Base-by-base conservation (phyloP, 2,329 filamentous ascomycete genomes). In the Colletotrichum tamarilloi region DNA sequence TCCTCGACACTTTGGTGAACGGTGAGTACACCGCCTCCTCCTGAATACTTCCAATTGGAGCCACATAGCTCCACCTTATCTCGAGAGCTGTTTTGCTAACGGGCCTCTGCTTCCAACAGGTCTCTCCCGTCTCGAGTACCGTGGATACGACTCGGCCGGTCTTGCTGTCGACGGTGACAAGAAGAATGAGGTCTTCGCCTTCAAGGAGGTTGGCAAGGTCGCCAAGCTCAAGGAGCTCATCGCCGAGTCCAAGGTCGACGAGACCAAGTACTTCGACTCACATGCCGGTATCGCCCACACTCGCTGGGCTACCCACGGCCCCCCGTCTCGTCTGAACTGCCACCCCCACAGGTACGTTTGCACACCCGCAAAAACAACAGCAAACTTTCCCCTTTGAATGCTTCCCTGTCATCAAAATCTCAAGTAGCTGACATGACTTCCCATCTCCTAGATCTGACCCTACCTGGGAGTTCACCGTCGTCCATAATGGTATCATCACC, bases 401-500 rank as follows among this genome's bases (percentile, higher is more conserved):
- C 19, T 24, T 46, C 19, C 35, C 38, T 35, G 22, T 26, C n/a
- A 26, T 28, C 46, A 30, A 71, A 78, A 75, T 67, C 32, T 62
- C 74, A 49, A 49, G 70, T 59, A 12, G 59, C 64, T 65, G 42
- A 56, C 74, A 75, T 42, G 73, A 70, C 63, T 63, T 57, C 69
- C 65, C 72, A n/a, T 30, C 22, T 66, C 73, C 22, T 77, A 97
- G 95, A 85, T 98, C 96, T 77, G 97, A 99, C 84, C 91, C 93
- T 79, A 94, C 87, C 80, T 99, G 96, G 95, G 94, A 99, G 87
- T 99, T 99, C 85, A 90, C 94, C 77, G 92, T 99, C 79, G 97
- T 98, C 75, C 97, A 99, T 93, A 99, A 99, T 87, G 97, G 97
- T 82, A 99, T 99, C 90, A 99, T 99, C 86, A 99, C 97, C 88